Evolutionary conservation across 257 asterid species (phyloP).

Genomic region (Ophiorrhiza pumila): DNA sequence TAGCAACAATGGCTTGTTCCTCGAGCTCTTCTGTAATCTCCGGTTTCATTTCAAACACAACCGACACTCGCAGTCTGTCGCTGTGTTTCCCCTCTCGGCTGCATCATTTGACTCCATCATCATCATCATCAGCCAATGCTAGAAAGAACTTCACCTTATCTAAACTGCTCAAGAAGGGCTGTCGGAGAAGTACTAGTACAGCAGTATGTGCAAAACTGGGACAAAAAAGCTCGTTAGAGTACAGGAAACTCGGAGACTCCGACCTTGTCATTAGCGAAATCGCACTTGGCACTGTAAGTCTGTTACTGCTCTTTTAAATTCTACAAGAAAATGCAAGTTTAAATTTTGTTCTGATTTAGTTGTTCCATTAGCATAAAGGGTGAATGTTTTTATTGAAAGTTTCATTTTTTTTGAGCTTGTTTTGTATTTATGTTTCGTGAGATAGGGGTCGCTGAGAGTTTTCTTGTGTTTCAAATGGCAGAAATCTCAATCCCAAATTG

Average conservation of each 20-base stretch:
- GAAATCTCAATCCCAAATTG: not conserved
- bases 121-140: not conserved
- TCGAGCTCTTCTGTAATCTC: conserved; percentile 24
- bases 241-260: conserved; percentile 79
- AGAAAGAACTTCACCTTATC: not conserved
- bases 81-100: conserved; percentile 18
- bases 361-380: too few species aligned
- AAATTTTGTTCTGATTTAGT: too few species aligned
- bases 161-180: too few species aligned
- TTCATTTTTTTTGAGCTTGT: not conserved
- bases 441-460: too few species aligned
- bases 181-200: conserved; percentile 21
- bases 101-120: too few species aligned
- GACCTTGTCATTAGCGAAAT: conserved; percentile 84
- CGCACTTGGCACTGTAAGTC: conserved; percentile 77
- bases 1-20: conserved; percentile 29
- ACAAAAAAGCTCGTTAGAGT: conserved; percentile 44
- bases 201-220: conserved; percentile 19
- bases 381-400: too few species aligned
- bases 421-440: not conserved
- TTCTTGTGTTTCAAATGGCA: too few species aligned
- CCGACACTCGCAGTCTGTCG: conserved; percentile 14
- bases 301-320: too few species aligned
- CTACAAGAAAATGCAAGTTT: too few species aligned
- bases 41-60: conserved; percentile 11